Percentiles rank a stretch among this genome's conserved stretches.
phyloP scores from a whole-genome alignment of 495 filamentous ascomycete species.

The Ramalina intermedia region DNA sequence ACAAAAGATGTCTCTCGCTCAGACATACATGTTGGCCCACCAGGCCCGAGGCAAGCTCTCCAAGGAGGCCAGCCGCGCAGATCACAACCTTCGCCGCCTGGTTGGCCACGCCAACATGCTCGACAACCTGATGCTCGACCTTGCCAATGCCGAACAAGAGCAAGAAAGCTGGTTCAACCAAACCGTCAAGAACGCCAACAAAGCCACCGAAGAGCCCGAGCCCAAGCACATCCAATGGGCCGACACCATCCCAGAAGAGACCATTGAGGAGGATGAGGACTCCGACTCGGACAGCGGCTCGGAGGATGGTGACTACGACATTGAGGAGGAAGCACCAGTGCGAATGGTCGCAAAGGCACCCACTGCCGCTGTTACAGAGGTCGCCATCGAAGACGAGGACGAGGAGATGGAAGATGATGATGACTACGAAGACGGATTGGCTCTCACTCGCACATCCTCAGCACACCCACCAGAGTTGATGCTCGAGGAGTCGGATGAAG shows the following conservation, averaged over 20 bases:
- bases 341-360: conserved; percentile 8
- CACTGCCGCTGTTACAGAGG: conserved; percentile 17
- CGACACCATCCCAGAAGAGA: conserved; percentile 51
- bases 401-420: conserved; percentile 52
- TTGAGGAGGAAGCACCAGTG: conserved; percentile 32
- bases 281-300: conserved; percentile 44
- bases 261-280: conserved; percentile 48
- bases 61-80: conserved; percentile 69
- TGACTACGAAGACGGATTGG: conserved; percentile 47
- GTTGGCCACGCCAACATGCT: conserved; percentile 97
- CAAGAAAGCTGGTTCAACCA: conserved; percentile 98
- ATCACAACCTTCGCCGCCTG: conserved; percentile 87
- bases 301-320: conserved; percentile 45
- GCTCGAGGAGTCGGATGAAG: conserved; percentile 47
- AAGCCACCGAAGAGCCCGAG: conserved; percentile 37
- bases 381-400: conserved; percentile 50
- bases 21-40: conserved; percentile 96
- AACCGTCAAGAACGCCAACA: conserved; percentile 61
- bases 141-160: conserved; percentile 84
- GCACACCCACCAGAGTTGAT: conserved; percentile 69
- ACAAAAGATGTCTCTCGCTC: conserved; percentile 86
- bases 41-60: conserved; percentile 92
- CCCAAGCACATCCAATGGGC: conserved; percentile 78
- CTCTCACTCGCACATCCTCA: conserved; percentile 59
- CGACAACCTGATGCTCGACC: conserved; percentile 88